Evolutionary conservation across 768 basidiomycete genomes (phyloP), one percentile per base, ranked within the genome.

Genomic region (Tricholoma hemisulphureum): DNA sequence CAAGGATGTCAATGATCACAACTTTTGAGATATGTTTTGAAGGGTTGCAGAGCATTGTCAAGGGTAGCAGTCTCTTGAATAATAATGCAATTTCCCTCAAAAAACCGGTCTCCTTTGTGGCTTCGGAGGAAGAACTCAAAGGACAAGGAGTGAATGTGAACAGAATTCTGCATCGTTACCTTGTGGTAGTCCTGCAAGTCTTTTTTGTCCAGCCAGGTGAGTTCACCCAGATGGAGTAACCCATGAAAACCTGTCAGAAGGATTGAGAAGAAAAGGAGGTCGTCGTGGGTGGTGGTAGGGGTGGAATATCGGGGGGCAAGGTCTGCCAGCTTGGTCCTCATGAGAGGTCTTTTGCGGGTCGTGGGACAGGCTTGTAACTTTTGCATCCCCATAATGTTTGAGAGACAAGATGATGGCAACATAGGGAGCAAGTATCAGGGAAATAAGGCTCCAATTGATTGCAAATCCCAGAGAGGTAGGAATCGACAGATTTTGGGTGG

Each of bases 381-480:
- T 21, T n/a, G n/a, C n/a, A n/a, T n/a, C n/a, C n/a, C n/a, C n/a
- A n/a, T n/a, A n/a, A 4, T 48, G 21, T 48, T 1, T 11, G 3
- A 6, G 23, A 6, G 1, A 77, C 75, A 0, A 77, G 58, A 0
- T 35, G 32, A 16, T 57, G 54, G 6, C 56, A 31, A 1, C 68
- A 65, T 11, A 50, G 43, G 0, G 11, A 16, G 14, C 48, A 20
- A 9, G 53, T 24, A 21, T 43, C 55, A 48, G 56, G 48, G 60
- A 65, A 79, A 26, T 59, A 61, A 0, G 61, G 21, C 54, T 75
- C 69, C 4, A 77, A 68, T 39, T 68, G 63, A 34, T 67, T 67
- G 55, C 67, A 68, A 21, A 76, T 72, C 14, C 77, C 75, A 1
- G 73, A 74, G 5, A 78, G 66, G 61, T 78, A 79, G 5, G 66